Evolutionary conservation across 805 yeast genomes (phyloP), one percentile per base, ranked within the genome.

Genomic region (Starmerella kuoi): DNA sequence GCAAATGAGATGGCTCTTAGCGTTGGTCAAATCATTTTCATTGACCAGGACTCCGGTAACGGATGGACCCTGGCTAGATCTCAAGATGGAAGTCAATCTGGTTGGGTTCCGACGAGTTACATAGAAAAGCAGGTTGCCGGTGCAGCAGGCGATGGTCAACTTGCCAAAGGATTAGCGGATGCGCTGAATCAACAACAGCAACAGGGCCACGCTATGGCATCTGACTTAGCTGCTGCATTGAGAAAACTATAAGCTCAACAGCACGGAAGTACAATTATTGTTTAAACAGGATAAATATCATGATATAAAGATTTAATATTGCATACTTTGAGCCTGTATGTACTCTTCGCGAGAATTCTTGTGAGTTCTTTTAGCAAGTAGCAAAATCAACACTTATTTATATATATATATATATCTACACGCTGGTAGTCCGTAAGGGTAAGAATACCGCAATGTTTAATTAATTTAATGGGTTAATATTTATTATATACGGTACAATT

Each of bases 91-190:
- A 57, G 78, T 1, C 72, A 67, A 43, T 91, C 86, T 59, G 99
- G 99, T 4, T 91, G 98, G 98, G 88, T 91, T 11, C 99, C 99
- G 12, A 79, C 91, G 19, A 82, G 87, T n/a, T 91, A 87, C 58
- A 75, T 88, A 55, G 76, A 66, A 46, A 60, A 59, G 43, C 40
- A 48, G 14, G 14, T 25, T 14, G 28, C 12, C 12, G 12, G 12
- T 14, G 30, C 32, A 18, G 30, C 30, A 31, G 33, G 26, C 12
- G 41, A 41, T n/a, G 40, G 35, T 15, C 42, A 43, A 17, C 44
- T 53, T 5, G 58, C 57, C 3, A 34, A 34, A 8, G 55, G 53
- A 0, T 46, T 54, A 11, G 58, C 58, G 4, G 42, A 37, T 1
- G 54, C 53, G 3, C 25, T 51, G 20, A 51, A 46, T 37, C 54